Conservation (phyloP, 1,284 basidiomycete species). For the Marasmius oreades region DNA sequence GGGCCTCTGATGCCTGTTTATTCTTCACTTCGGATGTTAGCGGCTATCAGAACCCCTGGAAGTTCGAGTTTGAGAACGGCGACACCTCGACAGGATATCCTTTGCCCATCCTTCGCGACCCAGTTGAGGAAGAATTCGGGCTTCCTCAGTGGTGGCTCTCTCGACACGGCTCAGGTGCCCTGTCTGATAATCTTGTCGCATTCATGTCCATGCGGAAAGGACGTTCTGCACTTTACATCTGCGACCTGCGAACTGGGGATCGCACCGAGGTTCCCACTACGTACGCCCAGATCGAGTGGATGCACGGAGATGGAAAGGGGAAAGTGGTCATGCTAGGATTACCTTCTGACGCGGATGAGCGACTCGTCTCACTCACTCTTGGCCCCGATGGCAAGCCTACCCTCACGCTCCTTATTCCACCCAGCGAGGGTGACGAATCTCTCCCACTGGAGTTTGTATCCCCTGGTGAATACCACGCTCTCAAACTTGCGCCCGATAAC, state of each 20-base stretch:
- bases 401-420: not conserved
- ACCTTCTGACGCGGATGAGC: slow-evolving; percentile 2
- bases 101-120: not conserved
- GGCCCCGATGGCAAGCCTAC: not conserved
- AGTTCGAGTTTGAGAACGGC: slow-evolving; percentile 9
- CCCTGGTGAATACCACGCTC: slow-evolving; percentile 4
- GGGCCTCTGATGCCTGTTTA: slow-evolving; percentile 28
- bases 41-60: slow-evolving; percentile 34
- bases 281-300: slow-evolving; percentile 14
- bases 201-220: slow-evolving; percentile 10
- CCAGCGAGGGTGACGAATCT: not conserved
- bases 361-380: slow-evolving; percentile 1
- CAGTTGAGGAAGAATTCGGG: slow-evolving; percentile 25
- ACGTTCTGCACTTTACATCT: slow-evolving; percentile 9
- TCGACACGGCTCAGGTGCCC: not conserved
- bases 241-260: slow-evolving; percentile 11
- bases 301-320: slow-evolving; percentile 18
- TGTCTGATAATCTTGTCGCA: slow-evolving; percentile 15
- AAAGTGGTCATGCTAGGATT: slow-evolving; percentile 17
- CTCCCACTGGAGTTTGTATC: not conserved
- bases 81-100: not conserved
- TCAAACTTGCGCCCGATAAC: not conserved
- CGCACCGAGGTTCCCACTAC: slow-evolving; percentile 17
- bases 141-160: slow-evolving; percentile 29
- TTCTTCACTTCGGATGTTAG: slow-evolving; percentile 32